Percentiles rank a stretch among this genome's conserved stretches.
Evolutionary conservation across 345 rosid species (phyloP).

Genomic region (Jatropha curcas): DNA sequence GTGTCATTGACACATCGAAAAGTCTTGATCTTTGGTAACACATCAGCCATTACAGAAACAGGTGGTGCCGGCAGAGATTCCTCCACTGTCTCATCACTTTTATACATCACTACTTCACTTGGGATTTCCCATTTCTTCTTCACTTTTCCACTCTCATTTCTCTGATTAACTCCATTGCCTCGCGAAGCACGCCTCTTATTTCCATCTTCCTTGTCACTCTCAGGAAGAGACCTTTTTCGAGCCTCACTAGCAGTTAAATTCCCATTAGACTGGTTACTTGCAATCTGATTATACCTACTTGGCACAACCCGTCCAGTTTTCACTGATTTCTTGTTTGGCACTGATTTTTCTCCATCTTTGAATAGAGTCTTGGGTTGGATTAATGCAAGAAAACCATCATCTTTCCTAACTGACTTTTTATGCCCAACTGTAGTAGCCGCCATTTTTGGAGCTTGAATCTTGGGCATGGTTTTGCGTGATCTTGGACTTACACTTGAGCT

Average conservation of each 20-base stretch:
- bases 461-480: conserved; percentile 54
- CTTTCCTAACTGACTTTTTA: conserved; percentile 68
- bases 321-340: conserved; percentile 46
- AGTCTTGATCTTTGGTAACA: conserved; percentile 75
- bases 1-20: conserved; percentile 47
- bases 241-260: conserved; percentile 29
- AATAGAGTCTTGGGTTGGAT: conserved; percentile 86
- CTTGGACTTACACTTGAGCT: conserved; percentile 78
- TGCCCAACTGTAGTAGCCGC: conserved; percentile 66
- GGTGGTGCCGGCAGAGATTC: conserved; percentile 41
- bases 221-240: conserved; percentile 71
- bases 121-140: conserved; percentile 98
- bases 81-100: conserved; percentile 31
- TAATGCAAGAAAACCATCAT: conserved; percentile 45
- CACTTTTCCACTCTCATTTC: conserved; percentile 43
- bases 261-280: conserved; percentile 31
- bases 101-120: conserved; percentile 45
- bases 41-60: conserved; percentile 25
- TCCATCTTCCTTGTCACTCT: conserved; percentile 58
- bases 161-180: conserved; percentile 31
- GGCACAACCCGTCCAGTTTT: conserved; percentile 75
- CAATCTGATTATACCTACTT: conserved; percentile 66
- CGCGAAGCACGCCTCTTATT: conserved; percentile 64
- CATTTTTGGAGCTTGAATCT: conserved; percentile 51
- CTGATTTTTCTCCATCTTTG: conserved; percentile 73